Conservation (phyloP, 2,329 filamentous ascomycete species). For the Clarireedia hainanense region DNA sequence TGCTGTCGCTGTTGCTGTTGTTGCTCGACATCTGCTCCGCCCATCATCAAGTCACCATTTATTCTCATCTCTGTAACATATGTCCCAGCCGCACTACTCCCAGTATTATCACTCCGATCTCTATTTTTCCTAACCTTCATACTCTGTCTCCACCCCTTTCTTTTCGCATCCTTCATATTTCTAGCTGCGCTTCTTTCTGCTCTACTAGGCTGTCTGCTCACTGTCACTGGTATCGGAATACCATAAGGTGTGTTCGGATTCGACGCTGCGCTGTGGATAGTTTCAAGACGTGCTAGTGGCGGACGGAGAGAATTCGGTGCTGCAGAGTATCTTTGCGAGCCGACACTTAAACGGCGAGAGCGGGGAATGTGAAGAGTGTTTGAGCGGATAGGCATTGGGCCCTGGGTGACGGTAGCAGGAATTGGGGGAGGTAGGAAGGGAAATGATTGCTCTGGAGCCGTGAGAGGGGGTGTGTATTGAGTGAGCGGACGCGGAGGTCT, state of each 20-base stretch:
- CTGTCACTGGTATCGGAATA: constrained; percentile 11
- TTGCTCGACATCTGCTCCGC: not conserved
- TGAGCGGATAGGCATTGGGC: constrained; percentile 5
- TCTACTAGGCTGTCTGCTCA: constrained; percentile 37
- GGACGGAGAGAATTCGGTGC: constrained; percentile 31
- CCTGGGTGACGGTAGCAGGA: constrained; percentile 10
- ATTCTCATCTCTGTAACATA: constrained; percentile 32
- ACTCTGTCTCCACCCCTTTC: constrained; percentile 43
- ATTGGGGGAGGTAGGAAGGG: constrained; percentile 12
- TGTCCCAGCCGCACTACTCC: constrained; percentile 44
- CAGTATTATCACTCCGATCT: constrained; percentile 32
- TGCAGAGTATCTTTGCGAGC: constrained; percentile 10
- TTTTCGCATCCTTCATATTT: constrained; percentile 54
- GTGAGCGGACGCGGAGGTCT: not conserved
- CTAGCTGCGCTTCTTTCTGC: constrained; percentile 53
- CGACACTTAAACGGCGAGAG: not conserved
- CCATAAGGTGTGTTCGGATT: constrained; percentile 11
- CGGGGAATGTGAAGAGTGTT: constrained; percentile 4
- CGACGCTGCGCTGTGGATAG: constrained; percentile 39
- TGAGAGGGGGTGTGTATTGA: constrained; percentile 3
- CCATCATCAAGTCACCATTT: not conserved
- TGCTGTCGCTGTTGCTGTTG: constrained; percentile 9
- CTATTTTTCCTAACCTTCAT: constrained; percentile 32
- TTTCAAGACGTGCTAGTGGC: constrained; percentile 46
- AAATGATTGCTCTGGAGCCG: not conserved